phyloP scores from a whole-genome alignment of 2,329 filamentous ascomycete genomes.

The Curvularia spicifera region DNA sequence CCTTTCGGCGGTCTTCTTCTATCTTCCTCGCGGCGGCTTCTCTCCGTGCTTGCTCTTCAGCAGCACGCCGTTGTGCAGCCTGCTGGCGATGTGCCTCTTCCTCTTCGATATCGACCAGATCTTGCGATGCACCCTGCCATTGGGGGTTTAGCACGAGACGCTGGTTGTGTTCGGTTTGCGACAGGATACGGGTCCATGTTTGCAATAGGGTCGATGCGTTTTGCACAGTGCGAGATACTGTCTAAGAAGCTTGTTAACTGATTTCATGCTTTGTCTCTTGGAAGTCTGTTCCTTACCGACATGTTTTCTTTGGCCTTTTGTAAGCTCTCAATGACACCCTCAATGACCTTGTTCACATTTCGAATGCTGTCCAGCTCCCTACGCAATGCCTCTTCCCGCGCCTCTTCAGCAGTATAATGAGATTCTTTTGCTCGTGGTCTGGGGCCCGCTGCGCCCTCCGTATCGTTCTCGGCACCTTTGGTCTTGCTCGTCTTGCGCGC shows the following conservation, averaged over 20 bases:
- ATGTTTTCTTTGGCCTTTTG: slow-evolving; percentile 78
- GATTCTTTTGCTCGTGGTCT: slow-evolving; percentile 55
- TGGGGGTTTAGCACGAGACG: slow-evolving; percentile 84
- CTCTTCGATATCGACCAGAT: slow-evolving; percentile 79
- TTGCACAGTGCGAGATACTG: slow-evolving; percentile 81
- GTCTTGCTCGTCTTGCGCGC: slow-evolving; percentile 47
- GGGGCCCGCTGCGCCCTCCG: slow-evolving; percentile 50
- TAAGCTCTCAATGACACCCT: slow-evolving; percentile 74
- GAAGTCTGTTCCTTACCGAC: slow-evolving; percentile 61
- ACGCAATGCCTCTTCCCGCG: slow-evolving; percentile 74
- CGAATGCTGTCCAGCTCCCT: slow-evolving; percentile 83
- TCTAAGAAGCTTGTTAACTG: slow-evolving; percentile 57
- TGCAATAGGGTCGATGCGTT: slow-evolving; percentile 90
- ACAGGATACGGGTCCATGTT: slow-evolving; percentile 94
- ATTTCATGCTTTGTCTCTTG: not conserved
- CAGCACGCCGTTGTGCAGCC: slow-evolving; percentile 75
- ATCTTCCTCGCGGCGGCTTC: slow-evolving; percentile 67
- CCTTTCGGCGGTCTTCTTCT: slow-evolving; percentile 61
- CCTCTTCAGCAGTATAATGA: slow-evolving; percentile 68
- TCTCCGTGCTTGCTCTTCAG: slow-evolving; percentile 78
- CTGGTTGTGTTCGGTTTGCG: slow-evolving; percentile 97
- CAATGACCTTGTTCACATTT: slow-evolving; percentile 86
- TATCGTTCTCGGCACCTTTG: slow-evolving; percentile 37
- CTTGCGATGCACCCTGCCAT: slow-evolving; percentile 88
- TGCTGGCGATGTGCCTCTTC: slow-evolving; percentile 76